phyloP scores from a whole-genome alignment of 202 grass and related monocot species.

The Musa balbisiana region DNA sequence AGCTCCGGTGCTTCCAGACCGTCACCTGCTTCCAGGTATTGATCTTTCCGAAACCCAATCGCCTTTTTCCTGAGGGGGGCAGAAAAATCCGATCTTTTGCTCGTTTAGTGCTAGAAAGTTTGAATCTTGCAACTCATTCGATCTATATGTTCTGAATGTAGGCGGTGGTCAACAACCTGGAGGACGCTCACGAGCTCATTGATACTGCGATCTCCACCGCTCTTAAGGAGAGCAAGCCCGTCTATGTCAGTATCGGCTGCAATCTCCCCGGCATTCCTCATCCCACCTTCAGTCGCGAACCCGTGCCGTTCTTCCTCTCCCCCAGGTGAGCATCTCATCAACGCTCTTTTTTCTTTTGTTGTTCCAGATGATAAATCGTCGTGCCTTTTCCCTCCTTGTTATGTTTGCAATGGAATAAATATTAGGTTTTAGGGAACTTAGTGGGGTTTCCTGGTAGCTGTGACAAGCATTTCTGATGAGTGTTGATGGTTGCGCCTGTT shows the following conservation, averaged over 20 bases:
- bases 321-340: neutral
- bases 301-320: neutral
- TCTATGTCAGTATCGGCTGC: neutral
- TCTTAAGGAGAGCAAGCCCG: neutral
- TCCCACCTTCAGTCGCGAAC: neutral
- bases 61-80: no score
- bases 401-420: neutral
- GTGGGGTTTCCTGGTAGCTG: neutral
- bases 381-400: no score
- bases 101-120: neutral
- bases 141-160: neutral
- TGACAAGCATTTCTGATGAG: neutral
- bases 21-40: constrained; percentile 78
- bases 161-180: neutral
- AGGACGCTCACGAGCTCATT: neutral
- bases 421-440: neutral
- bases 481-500: neutral
- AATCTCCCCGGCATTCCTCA: neutral
- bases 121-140: neutral
- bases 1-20: constrained; percentile 75
- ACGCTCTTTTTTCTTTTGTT: neutral
- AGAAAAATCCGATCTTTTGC: neutral
- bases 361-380: no score
- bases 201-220: neutral
- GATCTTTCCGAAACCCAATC: neutral